Evolutionary conservation across 2,329 filamentous ascomycete genomes (phyloP).

Genomic region (Fusarium papillatum): DNA sequence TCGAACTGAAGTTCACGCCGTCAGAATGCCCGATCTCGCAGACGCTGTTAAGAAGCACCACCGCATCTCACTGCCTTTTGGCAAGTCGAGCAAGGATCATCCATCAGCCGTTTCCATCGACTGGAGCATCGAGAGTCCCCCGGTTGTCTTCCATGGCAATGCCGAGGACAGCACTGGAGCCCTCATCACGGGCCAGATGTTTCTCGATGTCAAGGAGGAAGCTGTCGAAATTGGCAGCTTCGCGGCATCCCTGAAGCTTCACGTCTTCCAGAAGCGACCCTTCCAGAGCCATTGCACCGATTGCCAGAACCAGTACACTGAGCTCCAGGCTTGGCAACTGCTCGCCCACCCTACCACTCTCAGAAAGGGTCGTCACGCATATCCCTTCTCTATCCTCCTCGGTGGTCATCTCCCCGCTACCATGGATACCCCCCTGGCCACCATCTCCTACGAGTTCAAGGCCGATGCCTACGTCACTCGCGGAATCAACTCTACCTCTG

Average conservation of each 20-base stretch:
- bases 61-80: constrained; percentile 57
- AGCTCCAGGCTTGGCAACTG: constrained; percentile 86
- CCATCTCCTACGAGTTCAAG: constrained; percentile 84
- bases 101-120: constrained; percentile 59
- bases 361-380: constrained; percentile 74
- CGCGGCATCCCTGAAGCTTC: constrained; percentile 78
- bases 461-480: constrained; percentile 74
- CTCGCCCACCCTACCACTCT: constrained; percentile 69
- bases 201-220: constrained; percentile 78
- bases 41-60: constrained; percentile 58
- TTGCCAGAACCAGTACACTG: constrained; percentile 79
- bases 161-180: constrained; percentile 84
- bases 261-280: constrained; percentile 84
- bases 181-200: constrained; percentile 86
- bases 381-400: constrained; percentile 91
- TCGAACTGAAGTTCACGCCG: constrained; percentile 42
- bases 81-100: constrained; percentile 58
- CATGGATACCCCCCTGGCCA: constrained; percentile 79
- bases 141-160: constrained; percentile 85
- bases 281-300: constrained; percentile 84
- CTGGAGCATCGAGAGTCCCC: constrained; percentile 85
- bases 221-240: constrained; percentile 78
- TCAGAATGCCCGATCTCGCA: constrained; percentile 55
- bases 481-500: constrained; percentile 58
- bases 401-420: constrained; percentile 86